Conservation (phyloP, 495 filamentous ascomycete genomes). For the Pyrenula aspistea region DNA sequence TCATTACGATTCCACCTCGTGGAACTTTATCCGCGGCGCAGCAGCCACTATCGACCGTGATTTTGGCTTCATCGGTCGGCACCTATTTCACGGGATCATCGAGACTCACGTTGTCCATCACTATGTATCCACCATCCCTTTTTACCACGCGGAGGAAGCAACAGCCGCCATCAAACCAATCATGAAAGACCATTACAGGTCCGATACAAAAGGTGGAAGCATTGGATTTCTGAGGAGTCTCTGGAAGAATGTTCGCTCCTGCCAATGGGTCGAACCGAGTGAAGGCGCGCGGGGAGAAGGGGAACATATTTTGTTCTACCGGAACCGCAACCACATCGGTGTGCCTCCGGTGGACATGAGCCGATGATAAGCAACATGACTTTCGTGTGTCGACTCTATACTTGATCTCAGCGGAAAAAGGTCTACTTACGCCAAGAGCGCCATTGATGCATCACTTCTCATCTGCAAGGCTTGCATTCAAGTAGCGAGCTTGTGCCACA, state of each 20-base stretch:
- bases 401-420: neutral
- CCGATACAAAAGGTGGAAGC: neutral
- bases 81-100: constrained; percentile 81
- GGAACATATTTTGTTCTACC: constrained; percentile 1
- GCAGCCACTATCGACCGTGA: constrained; percentile 82
- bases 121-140: constrained; percentile 74
- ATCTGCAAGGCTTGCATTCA: no score
- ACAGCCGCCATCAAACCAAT: constrained; percentile 71
- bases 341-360: constrained; percentile 1
- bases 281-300: constrained; percentile 1
- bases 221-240: neutral
- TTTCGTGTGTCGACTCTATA: neutral
- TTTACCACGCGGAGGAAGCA: constrained; percentile 85
- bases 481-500: no score
- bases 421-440: neutral
- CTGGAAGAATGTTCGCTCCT: constrained; percentile 1
- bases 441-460: no score
- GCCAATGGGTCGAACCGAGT: constrained; percentile 2
- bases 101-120: constrained; percentile 90
- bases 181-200: constrained; percentile 64
- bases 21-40: constrained; percentile 79
- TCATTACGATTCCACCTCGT: constrained; percentile 65
- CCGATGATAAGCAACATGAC: neutral
- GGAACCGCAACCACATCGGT: constrained; percentile 2
- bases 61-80: constrained; percentile 78